These are phyloP conservation scores for Ophiosphaerella korrae DNA, from an alignment of 2,329 filamentous ascomycete genomes.

Conservation along the genomic window DNA sequence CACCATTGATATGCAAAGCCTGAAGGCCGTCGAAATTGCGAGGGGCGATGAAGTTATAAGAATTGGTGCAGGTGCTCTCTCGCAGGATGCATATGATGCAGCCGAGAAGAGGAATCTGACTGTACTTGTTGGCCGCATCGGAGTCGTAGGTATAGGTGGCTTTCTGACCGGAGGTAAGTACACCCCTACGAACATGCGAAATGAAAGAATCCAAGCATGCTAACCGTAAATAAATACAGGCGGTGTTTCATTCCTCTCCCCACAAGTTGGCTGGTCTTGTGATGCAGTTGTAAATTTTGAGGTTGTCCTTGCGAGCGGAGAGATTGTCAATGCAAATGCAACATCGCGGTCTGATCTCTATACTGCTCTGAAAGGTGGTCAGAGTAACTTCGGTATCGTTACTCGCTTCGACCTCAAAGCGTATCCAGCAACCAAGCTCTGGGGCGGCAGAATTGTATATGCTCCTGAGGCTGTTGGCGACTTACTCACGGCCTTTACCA, in stretches of 20 bases:
- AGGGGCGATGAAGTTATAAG: slow-evolving; percentile 18
- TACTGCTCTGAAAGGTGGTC: slow-evolving; percentile 51
- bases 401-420: slow-evolving; percentile 48
- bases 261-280: slow-evolving; percentile 22
- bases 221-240: background rate
- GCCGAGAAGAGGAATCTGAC: slow-evolving; percentile 23
- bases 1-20: slow-evolving; percentile 36
- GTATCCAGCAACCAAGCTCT: slow-evolving; percentile 18
- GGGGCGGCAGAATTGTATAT: slow-evolving; percentile 24
- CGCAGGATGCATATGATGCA: slow-evolving; percentile 44
- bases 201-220: too few species aligned
- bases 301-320: slow-evolving; percentile 45
- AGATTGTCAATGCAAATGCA: slow-evolving; percentile 43
- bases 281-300: slow-evolving; percentile 34
- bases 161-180: slow-evolving; percentile 37
- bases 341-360: slow-evolving; percentile 44
- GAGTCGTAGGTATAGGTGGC: slow-evolving; percentile 35
- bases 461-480: slow-evolving; percentile 14
- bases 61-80: slow-evolving; percentile 36
- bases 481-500: slow-evolving; percentile 24
- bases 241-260: slow-evolving; percentile 19
- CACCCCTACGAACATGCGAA: background rate
- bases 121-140: slow-evolving; percentile 31
- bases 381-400: slow-evolving; percentile 51
- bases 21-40: slow-evolving; percentile 25